Base-by-base conservation (phyloP, 495 filamentous ascomycete species). In the Cercophora sp. region DNA sequence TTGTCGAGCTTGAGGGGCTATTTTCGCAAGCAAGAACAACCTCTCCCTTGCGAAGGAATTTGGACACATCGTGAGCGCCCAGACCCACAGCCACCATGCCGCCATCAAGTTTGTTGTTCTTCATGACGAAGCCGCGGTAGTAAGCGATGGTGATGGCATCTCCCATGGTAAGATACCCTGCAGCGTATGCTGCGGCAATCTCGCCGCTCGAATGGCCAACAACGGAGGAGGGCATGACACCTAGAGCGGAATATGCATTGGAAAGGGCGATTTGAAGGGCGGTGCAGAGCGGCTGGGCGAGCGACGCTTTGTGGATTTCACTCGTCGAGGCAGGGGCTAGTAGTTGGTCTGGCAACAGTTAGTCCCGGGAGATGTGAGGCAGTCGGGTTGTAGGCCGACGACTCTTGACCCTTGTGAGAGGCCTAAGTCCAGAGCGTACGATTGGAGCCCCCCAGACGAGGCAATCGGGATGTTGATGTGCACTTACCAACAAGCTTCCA, bases 121-220 rank as follows among this genome's bases (percentile, higher is more conserved):
- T n/a, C n/a, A n/a, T n/a, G n/a, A n/a, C n/a, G n/a, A n/a, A n/a
- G n/a, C 73, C 61, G 37, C 68, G 60, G 60, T 74, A 56, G 66
- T 71, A 65, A 4, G 81, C 68, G 0, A 81, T 56, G 47, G 71
- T 65, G 66, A 78, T 79, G 11, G 71, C 73, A 0, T 72, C 67
- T n/a, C 57, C n/a, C 10, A 75, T 63, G 3, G 67, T 63, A 13
- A 79, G 23, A 8, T 64, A 62, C 4, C 74, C 73, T 4, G 59
- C 44, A 5, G 71, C 55, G 51, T 74, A 77, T 1, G 66, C 66
- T 0, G 66, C 68, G 2, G 68, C 66, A 57, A 84, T 83, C 55
- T 85, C 81, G 8, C 81, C 81, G 55, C 73, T 78, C 0, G 80
- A 84, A 53, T 85, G 80, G 1, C 81, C 81, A 4, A 82, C 66